Percentiles rank a stretch among this genome's conserved stretches.
phyloP scores from a whole-genome alignment of 257 asterid genomes.

The Coffea eugenioides region DNA sequence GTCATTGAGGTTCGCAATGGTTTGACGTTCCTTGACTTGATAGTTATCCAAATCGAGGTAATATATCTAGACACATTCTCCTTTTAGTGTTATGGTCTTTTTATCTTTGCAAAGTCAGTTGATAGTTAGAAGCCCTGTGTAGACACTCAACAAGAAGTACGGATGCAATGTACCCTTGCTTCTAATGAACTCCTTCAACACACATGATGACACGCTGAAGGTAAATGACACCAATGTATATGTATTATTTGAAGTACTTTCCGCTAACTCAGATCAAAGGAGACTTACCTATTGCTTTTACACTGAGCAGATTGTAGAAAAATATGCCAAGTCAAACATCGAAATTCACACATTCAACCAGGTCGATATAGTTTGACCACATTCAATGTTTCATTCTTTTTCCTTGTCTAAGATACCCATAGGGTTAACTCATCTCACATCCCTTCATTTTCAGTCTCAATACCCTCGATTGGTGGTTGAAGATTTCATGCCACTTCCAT shows the following conservation, averaged over 20 bases:
- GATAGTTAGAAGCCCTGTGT: slow-evolving; percentile 27
- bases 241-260: background rate
- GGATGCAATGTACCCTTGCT: slow-evolving; percentile 96
- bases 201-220: slow-evolving; percentile 95
- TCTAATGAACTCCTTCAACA: slow-evolving; percentile 97
- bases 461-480: slow-evolving; percentile 95
- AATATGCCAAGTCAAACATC: slow-evolving; percentile 66
- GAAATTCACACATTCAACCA: slow-evolving; percentile 95
- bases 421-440: slow-evolving; percentile 13
- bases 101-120: background rate
- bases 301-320: slow-evolving; percentile 72
- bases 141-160: slow-evolving; percentile 78
- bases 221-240: slow-evolving; percentile 32
- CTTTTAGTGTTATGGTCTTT: background rate
- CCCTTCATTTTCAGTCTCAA: slow-evolving; percentile 69
- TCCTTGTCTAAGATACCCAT: background rate
- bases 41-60: slow-evolving; percentile 98
- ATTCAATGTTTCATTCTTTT: background rate
- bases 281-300: slow-evolving; percentile 27
- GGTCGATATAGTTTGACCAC: slow-evolving; percentile 36
- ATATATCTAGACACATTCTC: background rate
- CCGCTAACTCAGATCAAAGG: slow-evolving; percentile 6
- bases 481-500: slow-evolving; percentile 79
- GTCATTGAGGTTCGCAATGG: slow-evolving; percentile 99
- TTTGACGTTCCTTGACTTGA: slow-evolving; percentile 93